Conservation (phyloP, 345 rosid species). For the Toxicodendron radicans region DNA sequence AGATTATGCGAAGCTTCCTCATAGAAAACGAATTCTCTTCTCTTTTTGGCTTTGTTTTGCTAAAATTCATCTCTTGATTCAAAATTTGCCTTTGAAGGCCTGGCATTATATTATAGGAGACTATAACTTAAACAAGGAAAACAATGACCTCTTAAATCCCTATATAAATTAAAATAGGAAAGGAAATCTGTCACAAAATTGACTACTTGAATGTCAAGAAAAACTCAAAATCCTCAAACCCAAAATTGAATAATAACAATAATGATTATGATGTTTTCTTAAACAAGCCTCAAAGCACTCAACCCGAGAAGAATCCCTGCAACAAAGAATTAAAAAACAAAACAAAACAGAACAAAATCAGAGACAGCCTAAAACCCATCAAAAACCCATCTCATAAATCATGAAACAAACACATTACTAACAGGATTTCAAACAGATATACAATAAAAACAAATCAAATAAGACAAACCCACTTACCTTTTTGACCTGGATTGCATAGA, state of each 20-base stretch:
- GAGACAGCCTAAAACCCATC: background rate
- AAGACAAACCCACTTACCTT: constrained; percentile 23
- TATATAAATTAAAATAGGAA: background rate
- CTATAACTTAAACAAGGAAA: background rate
- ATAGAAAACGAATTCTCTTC: background rate
- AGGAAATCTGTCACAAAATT: background rate
- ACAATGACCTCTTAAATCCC: background rate
- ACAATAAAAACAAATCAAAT: background rate
- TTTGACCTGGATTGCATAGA: constrained; percentile 28
- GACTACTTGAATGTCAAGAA: constrained; percentile 19
- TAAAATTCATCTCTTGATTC: constrained; percentile 17
- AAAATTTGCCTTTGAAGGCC: constrained; percentile 25
- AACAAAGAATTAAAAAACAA: constrained; percentile 3
- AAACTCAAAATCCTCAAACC: constrained; percentile 21
- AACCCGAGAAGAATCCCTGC: constrained; percentile 26
- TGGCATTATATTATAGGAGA: constrained; percentile 18
- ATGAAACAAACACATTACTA: background rate
- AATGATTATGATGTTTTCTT: background rate
- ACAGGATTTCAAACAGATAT: background rate
- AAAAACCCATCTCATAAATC: constrained; percentile 6
- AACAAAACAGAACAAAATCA: background rate
- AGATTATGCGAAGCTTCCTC: constrained; percentile 43
- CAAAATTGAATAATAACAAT: constrained; percentile 6
- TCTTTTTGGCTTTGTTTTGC: background rate
- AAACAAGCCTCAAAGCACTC: constrained; percentile 15